These are phyloP conservation scores for Venturia oleaginea DNA, from an alignment of 2,329 filamentous ascomycete species.

Conservation along the genomic window DNA sequence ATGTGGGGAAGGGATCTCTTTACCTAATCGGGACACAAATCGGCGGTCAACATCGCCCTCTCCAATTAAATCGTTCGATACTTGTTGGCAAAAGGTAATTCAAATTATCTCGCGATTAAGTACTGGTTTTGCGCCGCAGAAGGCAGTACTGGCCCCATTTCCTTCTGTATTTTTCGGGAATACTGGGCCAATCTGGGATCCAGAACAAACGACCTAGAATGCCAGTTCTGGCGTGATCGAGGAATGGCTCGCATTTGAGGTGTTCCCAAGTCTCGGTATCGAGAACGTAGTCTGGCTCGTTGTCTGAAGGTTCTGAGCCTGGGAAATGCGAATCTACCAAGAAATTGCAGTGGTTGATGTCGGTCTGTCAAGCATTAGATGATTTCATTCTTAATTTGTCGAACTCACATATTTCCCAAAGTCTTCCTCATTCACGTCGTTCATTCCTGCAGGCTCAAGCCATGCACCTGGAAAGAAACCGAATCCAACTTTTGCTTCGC, in stretches of 20 bases:
- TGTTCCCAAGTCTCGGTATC: constrained; percentile 70
- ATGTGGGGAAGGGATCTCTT: constrained; percentile 3
- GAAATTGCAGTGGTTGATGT: constrained; percentile 68
- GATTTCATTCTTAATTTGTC: neutral
- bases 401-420: constrained; percentile 66
- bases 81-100: neutral
- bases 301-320: constrained; percentile 45
- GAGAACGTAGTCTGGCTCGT: constrained; percentile 72
- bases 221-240: constrained; percentile 69
- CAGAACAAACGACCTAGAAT: constrained; percentile 69
- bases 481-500: constrained; percentile 59
- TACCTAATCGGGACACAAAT: constrained; percentile 9
- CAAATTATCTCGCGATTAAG: neutral
- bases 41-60: neutral
- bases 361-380: constrained; percentile 38
- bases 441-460: constrained; percentile 74
- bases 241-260: constrained; percentile 65
- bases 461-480: constrained; percentile 78
- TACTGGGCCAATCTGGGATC: constrained; percentile 61
- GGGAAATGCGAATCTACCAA: constrained; percentile 81
- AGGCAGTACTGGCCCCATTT: constrained; percentile 88
- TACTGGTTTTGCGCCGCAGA: constrained; percentile 45
- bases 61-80: neutral
- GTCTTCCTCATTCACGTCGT: constrained; percentile 85
- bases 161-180: constrained; percentile 61